phyloP scores from a whole-genome alignment of 1,139 yeast genomes.

The Pneumocystis canis region DNA sequence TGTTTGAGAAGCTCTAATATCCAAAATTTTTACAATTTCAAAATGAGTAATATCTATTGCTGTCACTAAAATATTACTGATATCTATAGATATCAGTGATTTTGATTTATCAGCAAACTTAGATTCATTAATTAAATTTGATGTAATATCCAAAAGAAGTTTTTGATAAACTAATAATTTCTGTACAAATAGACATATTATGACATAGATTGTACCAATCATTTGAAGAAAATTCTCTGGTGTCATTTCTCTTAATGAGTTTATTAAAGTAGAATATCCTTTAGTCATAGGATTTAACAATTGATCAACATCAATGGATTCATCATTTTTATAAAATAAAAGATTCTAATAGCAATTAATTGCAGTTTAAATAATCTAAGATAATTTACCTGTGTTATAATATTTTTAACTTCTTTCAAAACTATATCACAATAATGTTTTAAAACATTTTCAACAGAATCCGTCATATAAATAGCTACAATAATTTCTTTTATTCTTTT shows the following conservation, averaged over 20 bases:
- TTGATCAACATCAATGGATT: conserved; percentile 9
- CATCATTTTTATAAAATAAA: conserved; percentile 33
- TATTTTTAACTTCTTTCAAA: conserved; percentile 52
- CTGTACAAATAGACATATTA: conserved; percentile 57
- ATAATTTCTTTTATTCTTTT: conserved; percentile 40
- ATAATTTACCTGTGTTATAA: conserved; percentile 35
- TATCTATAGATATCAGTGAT: neutral
- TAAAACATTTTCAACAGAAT: conserved; percentile 50
- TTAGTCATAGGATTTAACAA: conserved; percentile 16
- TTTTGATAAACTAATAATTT: conserved; percentile 70
- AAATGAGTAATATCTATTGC: conserved; percentile 63
- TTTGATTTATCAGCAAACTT: neutral
- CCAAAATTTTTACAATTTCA: conserved; percentile 62
- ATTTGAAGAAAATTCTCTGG: conserved; percentile 61
- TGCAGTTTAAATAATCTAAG: neutral
- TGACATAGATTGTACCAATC: conserved; percentile 47
- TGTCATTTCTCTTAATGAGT: conserved; percentile 46
- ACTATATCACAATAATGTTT: conserved; percentile 52
- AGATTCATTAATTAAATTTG: conserved; percentile 31
- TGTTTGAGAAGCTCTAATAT: conserved; percentile 62
- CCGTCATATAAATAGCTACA: conserved; percentile 30
- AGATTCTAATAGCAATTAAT: conserved; percentile 26
- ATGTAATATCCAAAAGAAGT: conserved; percentile 54
- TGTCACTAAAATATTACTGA: conserved; percentile 37
- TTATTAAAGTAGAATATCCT: conserved; percentile 31